A percentile compares a stretch with the other conserved stretches of the same genome.
Evolutionary conservation across 1,284 basidiomycete species (phyloP).

Genomic region (Cryptococcus deneoformans): DNA sequence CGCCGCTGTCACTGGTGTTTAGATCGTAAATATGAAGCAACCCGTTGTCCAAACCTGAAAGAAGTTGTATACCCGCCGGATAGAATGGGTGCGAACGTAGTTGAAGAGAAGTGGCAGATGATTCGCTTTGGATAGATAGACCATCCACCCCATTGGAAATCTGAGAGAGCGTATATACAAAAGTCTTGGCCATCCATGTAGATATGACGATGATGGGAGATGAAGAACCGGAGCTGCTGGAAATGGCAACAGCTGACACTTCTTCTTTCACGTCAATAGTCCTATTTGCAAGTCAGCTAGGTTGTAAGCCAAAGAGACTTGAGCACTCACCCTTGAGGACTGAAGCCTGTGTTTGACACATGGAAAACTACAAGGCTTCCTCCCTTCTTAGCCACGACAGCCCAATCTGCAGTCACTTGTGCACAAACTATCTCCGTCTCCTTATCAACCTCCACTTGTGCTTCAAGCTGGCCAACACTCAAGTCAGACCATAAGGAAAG

Average conservation of each 20-base stretch:
- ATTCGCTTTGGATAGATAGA: constrained; percentile 11
- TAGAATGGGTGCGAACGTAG: constrained; percentile 29
- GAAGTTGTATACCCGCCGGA: constrained; percentile 57
- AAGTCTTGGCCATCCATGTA: constrained; percentile 72
- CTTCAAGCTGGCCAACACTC: constrained; percentile 3
- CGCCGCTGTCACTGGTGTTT: constrained; percentile 5
- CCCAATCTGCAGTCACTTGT: constrained; percentile 60
- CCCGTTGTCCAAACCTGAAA: constrained; percentile 79
- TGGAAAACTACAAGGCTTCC: constrained; percentile 59
- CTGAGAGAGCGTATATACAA: constrained; percentile 57
- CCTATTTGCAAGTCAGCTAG: background rate
- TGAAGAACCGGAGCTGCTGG: constrained; percentile 1
- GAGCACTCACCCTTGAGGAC: constrained; percentile 11
- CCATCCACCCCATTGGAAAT: constrained; percentile 43
- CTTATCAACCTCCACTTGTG: constrained; percentile 23
- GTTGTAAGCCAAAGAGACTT: background rate
- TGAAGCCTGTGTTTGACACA: constrained; percentile 29
- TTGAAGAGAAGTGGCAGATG: constrained; percentile 24
- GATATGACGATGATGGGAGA: constrained; percentile 56
- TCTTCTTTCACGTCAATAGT: constrained; percentile 13
- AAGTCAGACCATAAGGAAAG: constrained; percentile 54
- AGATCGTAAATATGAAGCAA: constrained; percentile 61
- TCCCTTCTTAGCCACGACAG: constrained; percentile 63
- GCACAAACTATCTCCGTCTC: constrained; percentile 61
- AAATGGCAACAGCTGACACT: constrained; percentile 32